phyloP scores from a whole-genome alignment of 768 basidiomycete genomes.

The Phlegmacium glaucopus region DNA sequence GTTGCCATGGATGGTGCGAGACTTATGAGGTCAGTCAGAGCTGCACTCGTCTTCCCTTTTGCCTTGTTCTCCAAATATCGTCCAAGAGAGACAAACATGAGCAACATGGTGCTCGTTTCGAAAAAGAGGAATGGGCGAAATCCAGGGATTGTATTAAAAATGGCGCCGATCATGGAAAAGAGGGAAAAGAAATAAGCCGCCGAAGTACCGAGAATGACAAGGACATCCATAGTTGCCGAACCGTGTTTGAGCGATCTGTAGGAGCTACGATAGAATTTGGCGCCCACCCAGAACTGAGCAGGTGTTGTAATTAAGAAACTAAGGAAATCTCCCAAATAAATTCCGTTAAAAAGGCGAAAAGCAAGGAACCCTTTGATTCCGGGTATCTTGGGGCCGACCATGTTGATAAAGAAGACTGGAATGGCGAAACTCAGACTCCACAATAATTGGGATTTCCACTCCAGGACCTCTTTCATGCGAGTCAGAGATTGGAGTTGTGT shows the following conservation, averaged over 20 bases:
- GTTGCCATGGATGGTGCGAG: conserved; percentile 94
- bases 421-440: conserved; percentile 77
- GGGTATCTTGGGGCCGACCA: conserved; percentile 73
- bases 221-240: conserved; percentile 96
- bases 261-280: conserved; percentile 83
- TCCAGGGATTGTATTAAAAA: conserved; percentile 58
- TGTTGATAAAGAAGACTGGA: conserved; percentile 91
- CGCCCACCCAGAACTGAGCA: conserved; percentile 89
- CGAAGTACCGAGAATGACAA: conserved; percentile 92
- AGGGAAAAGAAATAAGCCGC: conserved; percentile 93
- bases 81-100: conserved; percentile 95
- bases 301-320: conserved; percentile 80
- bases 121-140: conserved; percentile 90
- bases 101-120: conserved; percentile 98
- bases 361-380: conserved; percentile 53
- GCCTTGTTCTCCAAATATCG: conserved; percentile 95
- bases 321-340: conserved; percentile 82
- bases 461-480: conserved; percentile 85
- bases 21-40: conserved; percentile 94
- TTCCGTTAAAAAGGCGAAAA: conserved; percentile 52
- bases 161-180: conserved; percentile 60
- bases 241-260: conserved; percentile 89
- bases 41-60: conserved; percentile 95
- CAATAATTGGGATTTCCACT: conserved; percentile 80
- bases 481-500: conserved; percentile 86